These are phyloP conservation scores for Otatea glauca DNA, from an alignment of 176 grass and related monocot species.

Conservation along the genomic window DNA sequence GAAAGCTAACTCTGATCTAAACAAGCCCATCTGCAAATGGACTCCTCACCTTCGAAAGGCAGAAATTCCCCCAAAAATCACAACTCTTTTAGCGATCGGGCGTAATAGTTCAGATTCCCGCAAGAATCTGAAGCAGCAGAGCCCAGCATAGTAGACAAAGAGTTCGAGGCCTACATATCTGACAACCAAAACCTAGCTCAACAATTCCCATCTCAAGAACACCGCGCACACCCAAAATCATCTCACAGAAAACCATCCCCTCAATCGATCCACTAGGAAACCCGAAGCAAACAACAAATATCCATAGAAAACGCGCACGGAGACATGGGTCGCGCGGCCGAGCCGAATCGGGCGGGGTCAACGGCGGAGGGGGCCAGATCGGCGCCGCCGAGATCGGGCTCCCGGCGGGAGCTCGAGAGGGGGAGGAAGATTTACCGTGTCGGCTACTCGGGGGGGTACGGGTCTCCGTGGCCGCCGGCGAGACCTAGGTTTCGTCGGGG, in stretches of 20 bases:
- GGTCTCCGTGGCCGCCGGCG: background rate
- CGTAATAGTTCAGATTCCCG: background rate
- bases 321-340: background rate
- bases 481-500: conserved; percentile 21
- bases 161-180: conserved; percentile 5
- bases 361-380: conserved; percentile 43
- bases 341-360: conserved; percentile 44
- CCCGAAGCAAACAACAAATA: background rate
- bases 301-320: background rate
- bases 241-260: background rate
- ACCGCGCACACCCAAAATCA: background rate
- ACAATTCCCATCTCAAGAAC: background rate
- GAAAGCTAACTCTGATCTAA: conserved; percentile 1
- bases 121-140: background rate
- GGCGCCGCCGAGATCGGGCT: conserved; percentile 7
- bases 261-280: conserved; percentile 30
- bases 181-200: background rate
- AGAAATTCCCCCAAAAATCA: background rate
- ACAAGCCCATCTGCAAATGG: background rate
- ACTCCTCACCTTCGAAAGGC: background rate
- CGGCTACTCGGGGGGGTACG: background rate
- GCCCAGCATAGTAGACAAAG: background rate
- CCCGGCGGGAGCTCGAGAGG: background rate
- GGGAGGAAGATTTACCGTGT: conserved; percentile 30
- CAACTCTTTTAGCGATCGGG: background rate